Conservation (phyloP, 2,329 filamentous ascomycete genomes). For the Cladosporium austrohemisphaericum region DNA sequence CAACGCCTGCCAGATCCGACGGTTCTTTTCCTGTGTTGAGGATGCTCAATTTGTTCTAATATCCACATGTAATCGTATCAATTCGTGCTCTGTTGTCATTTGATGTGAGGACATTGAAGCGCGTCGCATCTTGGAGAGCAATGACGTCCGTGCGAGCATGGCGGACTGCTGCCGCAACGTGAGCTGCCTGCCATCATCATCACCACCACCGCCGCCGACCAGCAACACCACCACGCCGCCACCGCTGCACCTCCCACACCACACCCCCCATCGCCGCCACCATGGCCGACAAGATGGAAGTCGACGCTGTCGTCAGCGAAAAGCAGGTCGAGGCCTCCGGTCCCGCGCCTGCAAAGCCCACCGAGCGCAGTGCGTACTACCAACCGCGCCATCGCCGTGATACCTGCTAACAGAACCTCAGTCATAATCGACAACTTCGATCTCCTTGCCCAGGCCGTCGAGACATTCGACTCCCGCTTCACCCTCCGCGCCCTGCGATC, state of each 20-base stretch:
- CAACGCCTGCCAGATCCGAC: no score
- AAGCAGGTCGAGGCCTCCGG: constrained; percentile 41
- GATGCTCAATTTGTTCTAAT: no score
- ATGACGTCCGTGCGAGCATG: no score
- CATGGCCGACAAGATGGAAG: constrained; percentile 51
- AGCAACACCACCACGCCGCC: constrained; percentile 17
- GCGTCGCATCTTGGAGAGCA: no score
- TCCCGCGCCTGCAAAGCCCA: constrained; percentile 30
- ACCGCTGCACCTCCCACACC: constrained; percentile 18
- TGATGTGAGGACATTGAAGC: no score
- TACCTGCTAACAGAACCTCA: constrained; percentile 37
- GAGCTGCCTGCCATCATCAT: background rate
- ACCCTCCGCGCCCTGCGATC: constrained; percentile 89
- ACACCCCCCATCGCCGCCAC: constrained; percentile 14
- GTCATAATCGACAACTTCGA: constrained; percentile 95
- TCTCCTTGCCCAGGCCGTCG: constrained; percentile 85
- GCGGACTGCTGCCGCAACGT: no score
- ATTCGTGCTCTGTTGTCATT: no score
- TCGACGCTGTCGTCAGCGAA: constrained; percentile 35
- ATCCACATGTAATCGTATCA: no score
- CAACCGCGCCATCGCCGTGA: constrained; percentile 10
- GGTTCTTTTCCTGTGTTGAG: no score
- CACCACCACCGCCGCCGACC: constrained; percentile 3
- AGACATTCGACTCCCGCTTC: constrained; percentile 91
- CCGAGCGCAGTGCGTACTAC: constrained; percentile 32